phyloP scores from a whole-genome alignment of 225 moss, liverwort and hornwort species.

The Climacium dendroides region DNA sequence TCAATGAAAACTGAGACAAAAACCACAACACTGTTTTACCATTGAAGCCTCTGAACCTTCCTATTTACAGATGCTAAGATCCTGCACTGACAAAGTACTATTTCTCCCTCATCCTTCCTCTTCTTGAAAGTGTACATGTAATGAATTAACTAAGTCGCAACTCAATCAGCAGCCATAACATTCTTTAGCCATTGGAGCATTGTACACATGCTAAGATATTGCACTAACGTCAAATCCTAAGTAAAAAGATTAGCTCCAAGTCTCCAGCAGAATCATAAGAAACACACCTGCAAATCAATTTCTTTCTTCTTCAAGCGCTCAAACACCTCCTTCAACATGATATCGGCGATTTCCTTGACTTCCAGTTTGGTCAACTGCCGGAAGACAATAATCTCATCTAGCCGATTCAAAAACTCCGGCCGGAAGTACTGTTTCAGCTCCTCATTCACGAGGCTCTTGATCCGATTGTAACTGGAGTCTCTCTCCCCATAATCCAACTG shows the following conservation, averaged over 20 bases:
- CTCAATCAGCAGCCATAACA: not conserved
- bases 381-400: conserved; percentile 96
- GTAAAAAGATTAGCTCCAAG: not conserved
- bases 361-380: conserved; percentile 86
- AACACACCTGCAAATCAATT: conserved; percentile 75
- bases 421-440: conserved; percentile 96
- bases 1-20: not conserved
- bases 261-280: not conserved
- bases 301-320: conserved; percentile 96
- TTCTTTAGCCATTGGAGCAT: not conserved
- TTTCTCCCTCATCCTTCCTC: not conserved
- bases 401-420: conserved; percentile 82
- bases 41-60: not conserved
- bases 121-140: not conserved
- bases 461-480: conserved; percentile 94
- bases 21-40: not conserved
- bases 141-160: not conserved
- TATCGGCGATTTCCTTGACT: conserved; percentile 95
- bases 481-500: conserved; percentile 97
- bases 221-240: not conserved
- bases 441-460: conserved; percentile 94
- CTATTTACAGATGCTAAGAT: not conserved
- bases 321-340: conserved; percentile 96
- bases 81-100: not conserved
- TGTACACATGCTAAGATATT: not conserved